Evolutionary conservation across 2,329 filamentous ascomycete species (phyloP).

Genomic region (Microcyclospora pomicola): DNA sequence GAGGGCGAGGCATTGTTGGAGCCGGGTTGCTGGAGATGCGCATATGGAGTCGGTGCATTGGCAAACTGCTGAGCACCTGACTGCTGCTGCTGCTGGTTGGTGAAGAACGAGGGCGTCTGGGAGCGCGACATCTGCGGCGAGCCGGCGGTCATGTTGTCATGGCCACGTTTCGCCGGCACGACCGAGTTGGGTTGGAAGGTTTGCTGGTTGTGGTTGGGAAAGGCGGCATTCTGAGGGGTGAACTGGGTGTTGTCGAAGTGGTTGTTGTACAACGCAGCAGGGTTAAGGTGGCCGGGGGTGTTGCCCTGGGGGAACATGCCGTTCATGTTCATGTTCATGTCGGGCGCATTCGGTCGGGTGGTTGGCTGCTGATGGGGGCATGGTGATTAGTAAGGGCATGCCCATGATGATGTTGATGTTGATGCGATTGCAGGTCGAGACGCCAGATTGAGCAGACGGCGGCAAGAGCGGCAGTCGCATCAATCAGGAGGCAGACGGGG

Average conservation of each 20-base stretch:
- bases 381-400: constrained; percentile 2
- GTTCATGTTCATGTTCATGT: constrained; percentile 12
- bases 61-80: constrained; percentile 40
- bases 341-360: constrained; percentile 1
- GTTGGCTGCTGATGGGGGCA: background rate
- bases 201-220: constrained; percentile 74
- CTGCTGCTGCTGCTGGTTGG: constrained; percentile 61
- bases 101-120: constrained; percentile 61
- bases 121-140: constrained; percentile 66
- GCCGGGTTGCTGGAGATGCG: constrained; percentile 61
- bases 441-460: too few species aligned
- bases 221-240: constrained; percentile 28
- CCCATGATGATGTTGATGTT: too few species aligned
- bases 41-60: constrained; percentile 56
- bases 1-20: constrained; percentile 81
- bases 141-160: constrained; percentile 66
- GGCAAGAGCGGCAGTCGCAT: too few species aligned
- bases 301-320: constrained; percentile 12
- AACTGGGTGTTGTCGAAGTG: constrained; percentile 30
- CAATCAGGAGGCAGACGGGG: too few species aligned
- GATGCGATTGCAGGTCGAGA: too few species aligned
- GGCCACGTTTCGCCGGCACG: constrained; percentile 79
- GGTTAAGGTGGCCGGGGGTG: constrained; percentile 12
- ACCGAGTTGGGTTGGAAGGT: constrained; percentile 69
- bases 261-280: constrained; percentile 10